Base-by-base conservation (phyloP, 108 stramenopile species). In the Asterionellopsis glacialis region DNA sequence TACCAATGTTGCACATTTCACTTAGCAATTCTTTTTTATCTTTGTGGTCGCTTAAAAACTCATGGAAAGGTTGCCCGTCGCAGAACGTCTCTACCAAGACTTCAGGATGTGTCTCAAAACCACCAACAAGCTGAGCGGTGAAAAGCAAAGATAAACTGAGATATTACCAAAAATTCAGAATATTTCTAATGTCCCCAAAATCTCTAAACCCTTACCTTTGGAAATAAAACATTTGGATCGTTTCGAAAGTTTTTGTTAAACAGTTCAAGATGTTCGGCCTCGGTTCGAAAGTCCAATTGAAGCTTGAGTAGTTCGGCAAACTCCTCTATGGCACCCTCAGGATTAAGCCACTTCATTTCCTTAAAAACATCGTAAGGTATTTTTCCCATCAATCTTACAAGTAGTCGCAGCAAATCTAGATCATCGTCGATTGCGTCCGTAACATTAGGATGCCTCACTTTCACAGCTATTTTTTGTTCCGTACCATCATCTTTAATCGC, bases 381-480 rank as follows among this genome's bases (percentile, higher is more conserved):
- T 1, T 19, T 19, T 12, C 75, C 61, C 56, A 79, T 13, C 9
- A 63, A 9, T 14, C 40, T 43, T 15, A 73, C 82, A 9, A 51
- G 11, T 0, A 65, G 9, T 47, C 77, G 56, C 62, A 89, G 60
- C 55, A 89, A 63, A 52, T 83, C 82, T 19, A 89, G 41, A 62
- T 89, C 88, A 44, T 74, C 68, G 19, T 73, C 79, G 39, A 89
- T 75, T 15, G 68, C 68, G 18, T 64, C 41, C 39, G 67, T 57
- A 9, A 83, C 79, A 41, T 68, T 64, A 19, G 88, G 84, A 65
- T 89, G 87, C 41, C 75, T 40, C 0, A 85, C 77, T 27, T 88
- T 88, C 54, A 84, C 59, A 4, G 82, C 82, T 15, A 88, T 82
- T 1, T 40, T 45, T 45, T 60, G 55, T 45, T 70, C 66, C 26